These are phyloP conservation scores for Erythrophleum fordii DNA, from an alignment of 306 rosid species.

Conservation along the genomic window DNA sequence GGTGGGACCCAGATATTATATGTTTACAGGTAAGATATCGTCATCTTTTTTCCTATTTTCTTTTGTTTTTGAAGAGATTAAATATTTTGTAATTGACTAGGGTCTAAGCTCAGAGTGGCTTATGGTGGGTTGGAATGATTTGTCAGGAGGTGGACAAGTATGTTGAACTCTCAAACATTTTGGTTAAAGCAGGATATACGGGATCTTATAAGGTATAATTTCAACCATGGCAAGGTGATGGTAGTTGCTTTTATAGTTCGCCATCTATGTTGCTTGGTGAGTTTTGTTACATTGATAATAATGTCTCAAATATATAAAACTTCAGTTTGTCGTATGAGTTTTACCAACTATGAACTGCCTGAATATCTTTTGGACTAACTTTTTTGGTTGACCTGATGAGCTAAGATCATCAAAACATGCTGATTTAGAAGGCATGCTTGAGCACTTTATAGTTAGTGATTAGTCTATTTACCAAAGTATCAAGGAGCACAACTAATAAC, in stretches of 20 bases:
- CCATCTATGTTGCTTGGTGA: background rate
- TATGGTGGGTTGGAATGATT: conserved; percentile 14
- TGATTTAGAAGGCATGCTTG: conserved; percentile 15
- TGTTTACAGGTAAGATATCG: conserved; percentile 69
- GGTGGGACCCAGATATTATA: conserved; percentile 71
- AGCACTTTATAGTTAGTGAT: conserved; percentile 7
- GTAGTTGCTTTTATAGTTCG: background rate
- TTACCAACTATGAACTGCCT: background rate
- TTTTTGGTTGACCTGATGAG: conserved; percentile 10
- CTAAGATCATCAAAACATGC: background rate
- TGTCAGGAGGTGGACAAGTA: conserved; percentile 87
- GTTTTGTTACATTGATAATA: background rate
- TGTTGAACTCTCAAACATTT: conserved; percentile 57
- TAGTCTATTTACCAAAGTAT: conserved; percentile 15
- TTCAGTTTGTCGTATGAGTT: background rate
- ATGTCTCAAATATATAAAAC: background rate
- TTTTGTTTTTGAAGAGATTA: background rate
- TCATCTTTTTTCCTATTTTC: background rate
- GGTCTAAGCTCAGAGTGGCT: conserved; percentile 7
- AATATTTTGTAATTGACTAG: background rate
- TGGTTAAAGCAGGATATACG: conserved; percentile 74
- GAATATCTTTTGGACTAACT: background rate
- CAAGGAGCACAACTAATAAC: conserved; percentile 36
- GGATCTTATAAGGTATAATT: conserved; percentile 74
- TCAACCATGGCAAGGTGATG: background rate